Evolutionary conservation across 148 eudicot species (phyloP).

Genomic region (Gaultheria prostrata): DNA sequence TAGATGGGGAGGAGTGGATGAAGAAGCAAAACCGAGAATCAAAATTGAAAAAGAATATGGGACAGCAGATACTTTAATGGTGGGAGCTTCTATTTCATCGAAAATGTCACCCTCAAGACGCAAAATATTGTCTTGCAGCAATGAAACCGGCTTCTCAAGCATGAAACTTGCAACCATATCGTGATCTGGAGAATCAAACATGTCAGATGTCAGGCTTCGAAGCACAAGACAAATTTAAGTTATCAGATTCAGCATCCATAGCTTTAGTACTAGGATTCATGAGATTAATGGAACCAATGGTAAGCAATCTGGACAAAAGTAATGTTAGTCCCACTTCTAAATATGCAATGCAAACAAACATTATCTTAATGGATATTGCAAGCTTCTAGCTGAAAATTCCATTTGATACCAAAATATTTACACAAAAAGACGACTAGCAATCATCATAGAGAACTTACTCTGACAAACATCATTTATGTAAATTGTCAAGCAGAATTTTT

Average conservation of each 20-base stretch:
- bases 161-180: slow-evolving; percentile 75
- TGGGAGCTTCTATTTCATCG: slow-evolving; percentile 54
- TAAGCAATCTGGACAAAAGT: neutral
- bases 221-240: neutral
- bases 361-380: neutral
- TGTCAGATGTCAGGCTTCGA: neutral
- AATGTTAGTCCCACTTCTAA: neutral
- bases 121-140: slow-evolving; percentile 48
- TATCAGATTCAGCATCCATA: neutral
- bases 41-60: neutral
- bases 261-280: neutral
- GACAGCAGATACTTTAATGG: slow-evolving; percentile 49
- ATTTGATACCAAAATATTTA: neutral
- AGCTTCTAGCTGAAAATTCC: neutral
- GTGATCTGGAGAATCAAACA: slow-evolving; percentile 47
- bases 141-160: slow-evolving; percentile 59
- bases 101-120: slow-evolving; percentile 71
- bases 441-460: neutral
- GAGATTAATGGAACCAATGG: neutral
- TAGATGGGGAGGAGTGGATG: slow-evolving; percentile 13
- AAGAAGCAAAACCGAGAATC: slow-evolving; percentile 1
- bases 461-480: neutral
- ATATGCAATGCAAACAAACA: neutral
- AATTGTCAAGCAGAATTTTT: neutral
- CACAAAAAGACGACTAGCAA: neutral